These are phyloP conservation scores for Pseudogymnoascus sp. DNA, from an alignment of 2,329 filamentous ascomycete species.

Conservation along the genomic window DNA sequence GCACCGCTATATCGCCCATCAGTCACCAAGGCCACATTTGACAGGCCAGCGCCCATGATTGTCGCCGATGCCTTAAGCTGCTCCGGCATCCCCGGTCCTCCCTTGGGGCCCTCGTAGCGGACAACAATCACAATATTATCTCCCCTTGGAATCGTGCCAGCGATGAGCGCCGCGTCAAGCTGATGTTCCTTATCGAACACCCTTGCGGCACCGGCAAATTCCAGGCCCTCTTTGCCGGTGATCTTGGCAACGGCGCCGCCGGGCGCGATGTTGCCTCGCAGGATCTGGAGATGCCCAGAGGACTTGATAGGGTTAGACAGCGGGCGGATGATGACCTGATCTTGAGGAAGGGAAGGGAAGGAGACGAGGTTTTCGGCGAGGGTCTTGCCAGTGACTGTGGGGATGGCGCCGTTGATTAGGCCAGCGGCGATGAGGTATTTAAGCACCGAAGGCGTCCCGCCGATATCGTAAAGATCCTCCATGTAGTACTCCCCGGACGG, in stretches of 20 bases:
- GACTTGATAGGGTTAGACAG: slow-evolving; percentile 69
- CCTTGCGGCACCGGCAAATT: slow-evolving; percentile 69
- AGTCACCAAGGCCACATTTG: slow-evolving; percentile 82
- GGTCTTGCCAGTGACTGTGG: slow-evolving; percentile 77
- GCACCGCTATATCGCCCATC: slow-evolving; percentile 87
- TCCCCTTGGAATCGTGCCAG: slow-evolving; percentile 57
- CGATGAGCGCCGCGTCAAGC: slow-evolving; percentile 65
- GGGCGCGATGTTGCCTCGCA: slow-evolving; percentile 80
- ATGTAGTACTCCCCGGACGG: slow-evolving; percentile 80
- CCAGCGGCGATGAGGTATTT: slow-evolving; percentile 73
- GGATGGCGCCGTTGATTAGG: slow-evolving; percentile 68
- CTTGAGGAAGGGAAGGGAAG: slow-evolving; percentile 68
- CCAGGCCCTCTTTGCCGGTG: slow-evolving; percentile 84
- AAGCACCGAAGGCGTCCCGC: slow-evolving; percentile 76
- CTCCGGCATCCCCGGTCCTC: slow-evolving; percentile 93
- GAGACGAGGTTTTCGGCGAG: slow-evolving; percentile 71
- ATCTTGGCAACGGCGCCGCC: slow-evolving; percentile 91
- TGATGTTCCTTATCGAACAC: slow-evolving; percentile 82
- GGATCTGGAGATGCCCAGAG: slow-evolving; percentile 80
- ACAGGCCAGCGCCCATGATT: slow-evolving; percentile 85
- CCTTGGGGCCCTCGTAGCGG: slow-evolving; percentile 87
- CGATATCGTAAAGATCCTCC: slow-evolving; percentile 79
- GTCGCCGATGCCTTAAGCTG: slow-evolving; percentile 82
- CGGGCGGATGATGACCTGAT: slow-evolving; percentile 74
- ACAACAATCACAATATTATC: slow-evolving; percentile 87